Percentiles rank a stretch among this genome's conserved stretches.
These are phyloP conservation scores for Fagopyrum homotropicum DNA, from an alignment of 148 eudicot genomes.

Conservation along the genomic window DNA sequence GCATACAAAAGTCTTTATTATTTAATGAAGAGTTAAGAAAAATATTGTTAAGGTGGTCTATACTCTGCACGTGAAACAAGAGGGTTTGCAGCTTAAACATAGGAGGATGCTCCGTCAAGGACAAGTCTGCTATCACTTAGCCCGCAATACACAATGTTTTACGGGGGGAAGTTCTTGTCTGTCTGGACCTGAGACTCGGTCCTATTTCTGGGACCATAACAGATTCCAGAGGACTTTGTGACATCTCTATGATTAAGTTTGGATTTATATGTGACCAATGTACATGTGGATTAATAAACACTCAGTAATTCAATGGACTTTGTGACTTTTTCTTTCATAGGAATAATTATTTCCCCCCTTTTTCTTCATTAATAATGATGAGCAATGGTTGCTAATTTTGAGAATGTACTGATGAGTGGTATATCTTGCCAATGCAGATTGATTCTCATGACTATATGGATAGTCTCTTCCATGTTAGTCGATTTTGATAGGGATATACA, in stretches of 20 bases:
- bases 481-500: constrained; percentile 88
- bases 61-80: too few species aligned
- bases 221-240: constrained; percentile 74
- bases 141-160: too few species aligned
- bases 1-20: too few species aligned
- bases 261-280: constrained; percentile 86
- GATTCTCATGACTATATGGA: constrained; percentile 98
- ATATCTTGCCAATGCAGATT: constrained; percentile 38
- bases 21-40: too few species aligned
- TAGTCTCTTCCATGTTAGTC: constrained; percentile 63
- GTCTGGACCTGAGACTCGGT: background rate
- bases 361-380: background rate
- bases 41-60: too few species aligned
- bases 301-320: background rate
- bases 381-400: too few species aligned
- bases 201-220: constrained; percentile 34
- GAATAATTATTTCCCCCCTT: too few species aligned
- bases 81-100: too few species aligned
- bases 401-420: background rate
- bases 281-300: background rate
- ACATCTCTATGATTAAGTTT: constrained; percentile 75
- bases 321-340: background rate
- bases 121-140: too few species aligned
- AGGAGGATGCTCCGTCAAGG: too few species aligned
- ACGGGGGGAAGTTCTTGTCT: too few species aligned